Evolutionary conservation across 768 basidiomycete genomes (phyloP), one percentile per base, ranked within the genome.

Genomic region (Dioszegia aurantiaca): DNA sequence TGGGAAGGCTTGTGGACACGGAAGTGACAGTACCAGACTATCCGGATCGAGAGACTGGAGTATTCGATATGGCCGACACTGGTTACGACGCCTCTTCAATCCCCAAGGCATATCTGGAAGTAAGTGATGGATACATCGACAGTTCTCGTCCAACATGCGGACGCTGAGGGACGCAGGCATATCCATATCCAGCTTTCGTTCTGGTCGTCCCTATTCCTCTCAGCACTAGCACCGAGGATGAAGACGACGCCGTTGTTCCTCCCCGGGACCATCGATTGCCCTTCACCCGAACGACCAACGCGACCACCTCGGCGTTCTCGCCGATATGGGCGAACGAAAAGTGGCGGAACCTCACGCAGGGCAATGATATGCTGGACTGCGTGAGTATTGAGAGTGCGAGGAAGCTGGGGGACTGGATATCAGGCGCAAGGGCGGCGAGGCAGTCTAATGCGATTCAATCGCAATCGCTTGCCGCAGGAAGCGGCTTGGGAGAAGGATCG

Each of bases 351-450:
- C 49, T 68, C 12, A 56, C 60, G 10, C 59, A 62, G 27, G 63
- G 64, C 8, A 59, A 55, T 16, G 31, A 56, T 17, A 42, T 74
- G 49, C 49, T 73, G 44, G 64, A 73, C 47, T 67, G 72, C 51
- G 28, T 75, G 40, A 59, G 54, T 40, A 57, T 67, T 10, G 46
- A 67, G 30, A 60, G 49, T 16, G 69, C 71, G 24, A 54, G 68
- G 46, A 45, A 52, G 17, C 55, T 75, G 33, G 68, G 71, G 12
- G 62, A 71, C 39, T 75, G 74, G 74, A 55, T 72, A 19, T 62
- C 58, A 24, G 73, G 68, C 14, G 60, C 63, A 14, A 69, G 55
- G 47, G 56, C 52, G 12, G 48, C 33, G 14, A 56, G 49, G 39
- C 27, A 19, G 28, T 52, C n/a, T 24, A 33, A 47, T 9, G n/a